A percentile compares a stretch with the other conserved stretches of the same genome.
These are phyloP conservation scores for Escovopsis sp. DNA, from an alignment of 2,329 filamentous ascomycete genomes.

Conservation along the genomic window DNA sequence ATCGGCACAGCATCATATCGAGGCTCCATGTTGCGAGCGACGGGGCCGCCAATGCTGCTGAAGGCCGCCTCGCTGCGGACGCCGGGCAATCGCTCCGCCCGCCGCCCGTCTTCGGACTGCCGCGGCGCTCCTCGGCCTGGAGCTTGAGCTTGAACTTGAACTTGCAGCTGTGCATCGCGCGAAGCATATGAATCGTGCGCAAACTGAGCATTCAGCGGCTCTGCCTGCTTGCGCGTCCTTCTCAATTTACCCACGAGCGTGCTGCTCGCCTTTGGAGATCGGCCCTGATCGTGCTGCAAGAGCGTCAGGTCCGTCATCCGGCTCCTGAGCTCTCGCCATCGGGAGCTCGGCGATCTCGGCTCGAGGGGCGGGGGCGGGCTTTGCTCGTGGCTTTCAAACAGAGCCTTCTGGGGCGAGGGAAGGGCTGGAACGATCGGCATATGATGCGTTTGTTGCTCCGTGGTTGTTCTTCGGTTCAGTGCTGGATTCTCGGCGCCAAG, in stretches of 20 bases:
- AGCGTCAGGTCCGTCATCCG: conserved; percentile 16
- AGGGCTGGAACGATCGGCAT: background rate
- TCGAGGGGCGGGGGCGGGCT: too few relatives aligned
- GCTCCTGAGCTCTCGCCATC: conserved; percentile 19
- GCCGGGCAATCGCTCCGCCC: too few relatives aligned
- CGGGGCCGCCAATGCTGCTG: background rate
- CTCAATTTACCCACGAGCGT: conserved; percentile 20
- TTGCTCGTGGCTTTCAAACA: too few relatives aligned
- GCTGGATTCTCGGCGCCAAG: too few relatives aligned
- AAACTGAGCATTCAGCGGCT: background rate
- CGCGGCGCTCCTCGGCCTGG: background rate
- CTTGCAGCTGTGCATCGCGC: background rate
- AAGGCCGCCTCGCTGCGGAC: too few relatives aligned
- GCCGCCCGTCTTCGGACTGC: too few relatives aligned
- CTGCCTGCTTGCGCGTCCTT: conserved; percentile 13
- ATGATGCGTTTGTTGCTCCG: too few relatives aligned
- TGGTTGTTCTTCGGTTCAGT: too few relatives aligned
- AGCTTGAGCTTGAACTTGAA: background rate
- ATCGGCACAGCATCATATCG: conserved; percentile 25
- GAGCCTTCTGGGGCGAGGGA: too few relatives aligned
- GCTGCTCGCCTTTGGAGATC: conserved; percentile 5
- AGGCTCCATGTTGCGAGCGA: conserved; percentile 12
- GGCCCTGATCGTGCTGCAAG: conserved; percentile 1
- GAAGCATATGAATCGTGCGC: background rate
- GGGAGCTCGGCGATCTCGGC: conserved; percentile 8